These are phyloP conservation scores for Ogataea ganodermae DNA, from an alignment of 805 yeast genomes.

Conservation along the genomic window DNA sequence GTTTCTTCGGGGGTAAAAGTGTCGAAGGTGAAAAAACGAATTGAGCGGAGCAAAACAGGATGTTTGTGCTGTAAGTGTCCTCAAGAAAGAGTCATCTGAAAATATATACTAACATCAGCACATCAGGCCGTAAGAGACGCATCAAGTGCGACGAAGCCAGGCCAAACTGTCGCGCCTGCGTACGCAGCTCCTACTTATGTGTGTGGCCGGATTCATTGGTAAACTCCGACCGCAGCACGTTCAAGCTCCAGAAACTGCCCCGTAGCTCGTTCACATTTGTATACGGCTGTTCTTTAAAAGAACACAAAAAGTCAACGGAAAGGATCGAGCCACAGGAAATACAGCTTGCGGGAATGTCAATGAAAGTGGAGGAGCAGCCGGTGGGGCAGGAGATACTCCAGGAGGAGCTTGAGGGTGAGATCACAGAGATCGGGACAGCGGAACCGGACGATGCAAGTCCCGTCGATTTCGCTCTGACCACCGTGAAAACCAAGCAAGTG, in stretches of 20 bases:
- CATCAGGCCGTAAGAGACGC: conserved; percentile 26
- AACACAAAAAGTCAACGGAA: not conserved
- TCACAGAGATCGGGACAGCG: not conserved
- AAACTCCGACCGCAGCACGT: conserved; percentile 17
- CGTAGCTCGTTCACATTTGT: conserved; percentile 14
- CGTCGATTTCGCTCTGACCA: not conserved
- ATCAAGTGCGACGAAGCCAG: conserved; percentile 29
- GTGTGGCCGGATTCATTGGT: conserved; percentile 17
- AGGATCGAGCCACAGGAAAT: not conserved
- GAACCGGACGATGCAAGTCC: not conserved
- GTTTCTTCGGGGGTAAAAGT: not conserved
- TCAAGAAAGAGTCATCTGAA: too few relatives aligned
- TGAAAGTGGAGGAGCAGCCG: not conserved
- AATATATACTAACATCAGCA: not conserved
- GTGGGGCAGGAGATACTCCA: not conserved
- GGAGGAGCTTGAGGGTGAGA: not conserved
- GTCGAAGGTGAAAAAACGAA: not conserved
- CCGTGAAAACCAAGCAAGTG: not conserved
- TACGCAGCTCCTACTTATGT: conserved; percentile 12
- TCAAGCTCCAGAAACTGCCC: conserved; percentile 19
- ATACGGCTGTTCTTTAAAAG: conserved; percentile 10
- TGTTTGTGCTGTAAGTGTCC: conserved; percentile 29
- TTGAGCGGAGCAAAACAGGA: conserved; percentile 21
- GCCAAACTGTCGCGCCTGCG: conserved; percentile 24
- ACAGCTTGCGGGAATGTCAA: not conserved